Base-by-base conservation (phyloP, 805 yeast species). In the Ogataea methanolica region DNA sequence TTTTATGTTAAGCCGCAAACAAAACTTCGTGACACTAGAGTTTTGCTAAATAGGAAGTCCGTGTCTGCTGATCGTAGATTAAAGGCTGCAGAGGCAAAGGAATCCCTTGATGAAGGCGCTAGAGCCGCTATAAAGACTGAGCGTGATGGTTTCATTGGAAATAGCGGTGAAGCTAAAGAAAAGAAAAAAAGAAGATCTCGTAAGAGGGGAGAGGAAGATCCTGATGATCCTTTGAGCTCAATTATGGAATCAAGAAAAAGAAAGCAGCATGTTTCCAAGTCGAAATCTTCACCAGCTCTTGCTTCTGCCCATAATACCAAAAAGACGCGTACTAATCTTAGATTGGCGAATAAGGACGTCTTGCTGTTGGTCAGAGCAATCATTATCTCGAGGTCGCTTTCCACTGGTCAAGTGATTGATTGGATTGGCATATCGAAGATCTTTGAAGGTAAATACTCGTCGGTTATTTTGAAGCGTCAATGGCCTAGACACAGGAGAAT, bases 401-500 rank as follows among this genome's bases (percentile, higher is more conserved):
- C 63, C 11, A 60, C 62, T 16, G 73, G 77, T 39, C 79, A 79
- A 15, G 65, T 68, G 6, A 83, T 87, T 36, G 82, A 80, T 49
- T 90, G 95, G 85, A 74, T 73, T 0, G 64, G 72, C 34, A 80
- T 90, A 6, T 72, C 84, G 0, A 59, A 57, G 0, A 61, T 79
- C 6, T 76, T 86, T 41, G 71, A 67, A 5, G 74, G 63, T 16
- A 65, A 60, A 26, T 55, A 61, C 38, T 62, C 71, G 0, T 67
- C 76, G 1, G 77, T 73, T 8, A 68, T 73, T 11, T 65, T 84
- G 26, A 75, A 74, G 52, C 77, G 79, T 43, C 82, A 78, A 49
- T 91, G 97, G 97, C 79, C 85, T 1, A 71, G 78, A 17, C 73
- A 86, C 8, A 73, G 88, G 39, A 76, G 79, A 36, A 45, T 51